These are phyloP conservation scores for Allium sativum DNA, from an alignment of 106 monocot genomes.

Conservation along the genomic window DNA sequence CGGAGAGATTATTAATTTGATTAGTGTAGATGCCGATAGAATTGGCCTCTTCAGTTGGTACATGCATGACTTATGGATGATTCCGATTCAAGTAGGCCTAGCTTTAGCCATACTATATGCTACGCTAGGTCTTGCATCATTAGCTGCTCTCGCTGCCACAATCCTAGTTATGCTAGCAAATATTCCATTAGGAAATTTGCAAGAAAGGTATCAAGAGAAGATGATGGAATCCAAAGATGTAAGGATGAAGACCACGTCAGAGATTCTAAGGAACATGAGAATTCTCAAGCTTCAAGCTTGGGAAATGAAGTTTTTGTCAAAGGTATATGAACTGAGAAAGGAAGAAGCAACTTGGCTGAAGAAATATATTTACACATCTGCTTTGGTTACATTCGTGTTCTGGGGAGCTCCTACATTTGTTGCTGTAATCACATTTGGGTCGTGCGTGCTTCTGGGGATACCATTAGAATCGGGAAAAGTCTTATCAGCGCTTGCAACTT, in stretches of 20 bases:
- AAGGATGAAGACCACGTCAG: slow-evolving; percentile 84
- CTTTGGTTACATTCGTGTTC: slow-evolving; percentile 41
- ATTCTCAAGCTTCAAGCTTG: slow-evolving; percentile 93
- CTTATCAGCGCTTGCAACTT: slow-evolving; percentile 86
- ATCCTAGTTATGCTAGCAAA: slow-evolving; percentile 55
- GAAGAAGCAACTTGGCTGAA: slow-evolving; percentile 61
- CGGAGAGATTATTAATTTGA: slow-evolving; percentile 85
- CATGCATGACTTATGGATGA: slow-evolving; percentile 75
- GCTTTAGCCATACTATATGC: slow-evolving; percentile 59
- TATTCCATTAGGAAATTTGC: slow-evolving; percentile 52
- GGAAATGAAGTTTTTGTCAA: slow-evolving; percentile 95
- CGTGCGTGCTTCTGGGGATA: slow-evolving; percentile 76
- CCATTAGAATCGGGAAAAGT: slow-evolving; percentile 81
- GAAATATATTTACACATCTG: slow-evolving; percentile 54
- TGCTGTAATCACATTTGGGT: slow-evolving; percentile 63
- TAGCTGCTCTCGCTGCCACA: slow-evolving; percentile 66
- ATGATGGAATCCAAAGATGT: slow-evolving; percentile 81
- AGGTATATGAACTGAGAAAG: slow-evolving; percentile 53
- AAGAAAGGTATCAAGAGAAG: slow-evolving; percentile 64
- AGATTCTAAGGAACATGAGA: slow-evolving; percentile 83
- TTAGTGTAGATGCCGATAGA: slow-evolving; percentile 76
- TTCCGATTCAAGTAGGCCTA: slow-evolving; percentile 62
- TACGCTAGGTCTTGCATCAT: slow-evolving; percentile 59
- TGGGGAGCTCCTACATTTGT: slow-evolving; percentile 85
- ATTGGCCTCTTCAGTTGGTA: slow-evolving; percentile 70